These are phyloP conservation scores for Nicotiana rustica DNA, from an alignment of 305 asterid genomes.

Conservation along the genomic window DNA sequence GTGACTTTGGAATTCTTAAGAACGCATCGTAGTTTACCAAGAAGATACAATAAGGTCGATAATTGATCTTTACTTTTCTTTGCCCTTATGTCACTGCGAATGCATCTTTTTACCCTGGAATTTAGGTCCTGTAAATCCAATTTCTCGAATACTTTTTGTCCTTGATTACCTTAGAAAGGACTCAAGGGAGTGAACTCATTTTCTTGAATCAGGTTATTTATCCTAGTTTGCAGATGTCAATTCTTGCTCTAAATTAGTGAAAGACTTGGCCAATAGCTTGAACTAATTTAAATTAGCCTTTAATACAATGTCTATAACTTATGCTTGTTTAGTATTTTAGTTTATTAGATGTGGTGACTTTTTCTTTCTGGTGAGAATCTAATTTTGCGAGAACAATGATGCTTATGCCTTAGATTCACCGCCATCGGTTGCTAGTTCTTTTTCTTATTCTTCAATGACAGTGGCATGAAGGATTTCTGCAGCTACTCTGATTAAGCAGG, in stretches of 20 bases:
- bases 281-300: constrained; percentile 7
- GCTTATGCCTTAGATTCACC: background rate
- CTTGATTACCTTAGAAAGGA: background rate
- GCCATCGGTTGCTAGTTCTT: background rate
- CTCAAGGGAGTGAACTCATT: constrained; percentile 1
- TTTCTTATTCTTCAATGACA: constrained; percentile 5
- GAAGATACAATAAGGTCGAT: constrained; percentile 26
- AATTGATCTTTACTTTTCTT: constrained; percentile 19
- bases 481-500: background rate
- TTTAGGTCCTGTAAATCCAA: constrained; percentile 5
- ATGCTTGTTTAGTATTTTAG: background rate
- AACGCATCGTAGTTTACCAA: background rate
- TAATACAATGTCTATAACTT: background rate
- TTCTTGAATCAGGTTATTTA: constrained; percentile 7
- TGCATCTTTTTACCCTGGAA: constrained; percentile 17
- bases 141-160: background rate
- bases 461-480: constrained; percentile 8
- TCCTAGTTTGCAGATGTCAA: constrained; percentile 7
- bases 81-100: constrained; percentile 17
- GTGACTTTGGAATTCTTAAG: constrained; percentile 25
- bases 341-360: background rate
- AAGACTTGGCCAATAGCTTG: constrained; percentile 24
- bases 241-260: constrained; percentile 28
- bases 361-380: background rate
- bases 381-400: background rate